These are phyloP conservation scores for Yamadazyma sp. DNA, from an alignment of 1,139 yeast species.

Conservation along the genomic window DNA sequence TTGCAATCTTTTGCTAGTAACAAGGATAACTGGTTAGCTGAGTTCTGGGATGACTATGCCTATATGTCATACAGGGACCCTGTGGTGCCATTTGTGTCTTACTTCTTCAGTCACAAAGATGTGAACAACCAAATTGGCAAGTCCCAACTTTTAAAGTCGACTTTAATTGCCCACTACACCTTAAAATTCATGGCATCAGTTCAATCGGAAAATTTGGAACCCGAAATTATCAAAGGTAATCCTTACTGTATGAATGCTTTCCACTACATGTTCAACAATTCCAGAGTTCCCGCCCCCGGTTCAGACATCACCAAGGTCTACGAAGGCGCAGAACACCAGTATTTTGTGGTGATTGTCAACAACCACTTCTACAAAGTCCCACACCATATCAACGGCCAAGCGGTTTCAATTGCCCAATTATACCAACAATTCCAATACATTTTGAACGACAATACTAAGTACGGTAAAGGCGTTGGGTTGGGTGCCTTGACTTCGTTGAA, in stretches of 20 bases:
- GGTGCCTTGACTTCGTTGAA: constrained; percentile 84
- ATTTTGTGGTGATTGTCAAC: constrained; percentile 70
- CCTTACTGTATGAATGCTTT: constrained; percentile 96
- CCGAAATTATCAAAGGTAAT: constrained; percentile 76
- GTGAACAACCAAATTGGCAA: constrained; percentile 54
- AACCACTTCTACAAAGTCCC: constrained; percentile 82
- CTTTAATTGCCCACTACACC: constrained; percentile 57
- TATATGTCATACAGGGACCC: constrained; percentile 92
- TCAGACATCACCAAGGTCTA: constrained; percentile 57
- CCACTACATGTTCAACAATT: constrained; percentile 87
- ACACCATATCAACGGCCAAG: constrained; percentile 59
- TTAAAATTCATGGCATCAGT: constrained; percentile 55
- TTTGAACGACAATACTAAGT: constrained; percentile 46
- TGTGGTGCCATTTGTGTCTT: constrained; percentile 89
- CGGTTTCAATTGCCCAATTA: constrained; percentile 60
- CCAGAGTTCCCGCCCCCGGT: constrained; percentile 69
- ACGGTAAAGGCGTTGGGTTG: constrained; percentile 50
- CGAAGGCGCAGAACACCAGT: constrained; percentile 59
- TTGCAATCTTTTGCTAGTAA: constrained; percentile 57
- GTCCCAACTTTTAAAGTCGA: constrained; percentile 75
- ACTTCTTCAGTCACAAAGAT: constrained; percentile 84
- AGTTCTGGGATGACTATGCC: constrained; percentile 94
- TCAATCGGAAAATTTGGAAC: constrained; percentile 62
- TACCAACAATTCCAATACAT: constrained; percentile 65
- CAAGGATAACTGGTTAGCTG: constrained; percentile 86